Conservation (phyloP, 441 rosid species). For the Jatropha multifida region DNA sequence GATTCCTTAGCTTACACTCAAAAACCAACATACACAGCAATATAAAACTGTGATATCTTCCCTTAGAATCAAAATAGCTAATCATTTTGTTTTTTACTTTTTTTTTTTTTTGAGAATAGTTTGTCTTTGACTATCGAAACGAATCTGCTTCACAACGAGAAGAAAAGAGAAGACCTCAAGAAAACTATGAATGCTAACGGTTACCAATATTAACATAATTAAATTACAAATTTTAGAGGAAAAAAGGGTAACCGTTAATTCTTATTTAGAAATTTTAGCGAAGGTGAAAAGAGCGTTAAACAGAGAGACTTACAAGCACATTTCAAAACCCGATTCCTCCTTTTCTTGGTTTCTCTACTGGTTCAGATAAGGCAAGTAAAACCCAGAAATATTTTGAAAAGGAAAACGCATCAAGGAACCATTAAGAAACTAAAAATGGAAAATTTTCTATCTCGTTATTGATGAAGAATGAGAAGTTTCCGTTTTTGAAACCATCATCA, state of each 20-base stretch:
- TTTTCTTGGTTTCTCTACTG: background rate
- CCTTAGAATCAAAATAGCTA: no score
- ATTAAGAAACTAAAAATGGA: conserved; percentile 21
- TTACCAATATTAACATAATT: background rate
- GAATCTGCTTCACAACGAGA: background rate
- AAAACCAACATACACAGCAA: background rate
- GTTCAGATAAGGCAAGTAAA: background rate
- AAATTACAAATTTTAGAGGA: background rate
- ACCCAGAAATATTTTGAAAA: background rate
- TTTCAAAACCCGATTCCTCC: background rate
- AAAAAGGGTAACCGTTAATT: background rate
- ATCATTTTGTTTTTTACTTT: no score
- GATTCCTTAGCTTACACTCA: conserved; percentile 5
- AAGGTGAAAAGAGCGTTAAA: background rate
- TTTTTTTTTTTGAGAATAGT: no score
- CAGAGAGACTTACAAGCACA: background rate
- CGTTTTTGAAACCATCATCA: conserved; percentile 14
- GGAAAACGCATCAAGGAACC: background rate
- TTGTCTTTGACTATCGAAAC: no score
- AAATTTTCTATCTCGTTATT: background rate
- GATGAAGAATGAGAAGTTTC: conserved; percentile 4
- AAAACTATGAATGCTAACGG: background rate
- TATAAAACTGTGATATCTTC: no score
- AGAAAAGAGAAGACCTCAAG: no score
- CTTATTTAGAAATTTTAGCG: background rate